A percentile compares a stretch with the other conserved stretches of the same genome.
phyloP scores from a whole-genome alignment of 352 stramenopile genomes.

The Globisporangium nunn region DNA sequence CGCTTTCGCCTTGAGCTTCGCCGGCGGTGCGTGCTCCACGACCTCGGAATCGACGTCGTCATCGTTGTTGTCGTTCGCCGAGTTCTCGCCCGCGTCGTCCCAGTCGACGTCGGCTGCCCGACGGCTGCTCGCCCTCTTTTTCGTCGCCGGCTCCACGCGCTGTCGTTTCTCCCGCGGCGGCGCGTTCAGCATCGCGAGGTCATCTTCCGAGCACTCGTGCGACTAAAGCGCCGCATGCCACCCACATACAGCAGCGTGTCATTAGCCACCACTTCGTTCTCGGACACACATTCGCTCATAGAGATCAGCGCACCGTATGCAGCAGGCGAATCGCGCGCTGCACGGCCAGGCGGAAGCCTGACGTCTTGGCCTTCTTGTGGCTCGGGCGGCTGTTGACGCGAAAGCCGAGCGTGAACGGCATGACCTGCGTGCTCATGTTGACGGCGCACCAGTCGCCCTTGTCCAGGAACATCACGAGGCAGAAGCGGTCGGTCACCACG shows the following conservation, averaged over 20 bases:
- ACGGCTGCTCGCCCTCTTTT: not conserved
- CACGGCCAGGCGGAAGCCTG: constrained; percentile 23
- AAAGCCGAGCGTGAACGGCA: constrained; percentile 52
- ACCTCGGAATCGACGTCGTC: constrained; percentile 6
- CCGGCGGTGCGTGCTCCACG: not conserved
- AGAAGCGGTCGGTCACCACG: constrained; percentile 13
- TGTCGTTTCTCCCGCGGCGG: constrained; percentile 27
- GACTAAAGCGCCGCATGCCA: constrained; percentile 10
- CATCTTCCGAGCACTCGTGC: constrained; percentile 20
- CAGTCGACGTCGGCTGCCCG: constrained; percentile 12
- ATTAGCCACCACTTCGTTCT: too few species aligned
- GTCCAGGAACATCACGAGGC: constrained; percentile 60
- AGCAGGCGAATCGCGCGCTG: constrained; percentile 29
- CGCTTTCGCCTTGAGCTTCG: constrained; percentile 1
- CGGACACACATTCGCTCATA: too few species aligned
- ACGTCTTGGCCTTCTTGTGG: constrained; percentile 7
- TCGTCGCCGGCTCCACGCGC: constrained; percentile 13
- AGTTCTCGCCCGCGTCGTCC: constrained; percentile 1
- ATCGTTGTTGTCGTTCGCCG: not conserved
- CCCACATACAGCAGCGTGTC: too few species aligned
- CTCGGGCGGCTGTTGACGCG: constrained; percentile 20
- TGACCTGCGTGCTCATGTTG: constrained; percentile 31
- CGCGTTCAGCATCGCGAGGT: constrained; percentile 28
- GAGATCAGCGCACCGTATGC: constrained; percentile 28
- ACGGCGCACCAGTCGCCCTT: constrained; percentile 54